Conservation (phyloP, 1,284 basidiomycete genomes). For the Anthracocystis panici-leucophaei region DNA sequence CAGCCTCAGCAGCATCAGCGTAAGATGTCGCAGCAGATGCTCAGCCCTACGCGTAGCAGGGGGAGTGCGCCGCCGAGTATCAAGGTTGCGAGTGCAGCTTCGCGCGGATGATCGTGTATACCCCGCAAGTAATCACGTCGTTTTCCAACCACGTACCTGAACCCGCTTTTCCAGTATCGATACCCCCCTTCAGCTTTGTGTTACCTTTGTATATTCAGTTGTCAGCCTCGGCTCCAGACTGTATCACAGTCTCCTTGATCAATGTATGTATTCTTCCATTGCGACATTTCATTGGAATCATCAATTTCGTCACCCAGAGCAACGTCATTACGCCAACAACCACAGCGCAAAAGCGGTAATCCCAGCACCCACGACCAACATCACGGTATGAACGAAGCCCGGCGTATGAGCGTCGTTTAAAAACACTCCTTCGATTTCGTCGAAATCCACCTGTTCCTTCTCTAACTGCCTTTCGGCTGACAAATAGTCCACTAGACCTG, state of each 20-base stretch:
- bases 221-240: background rate
- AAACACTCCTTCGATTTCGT: conserved; percentile 46
- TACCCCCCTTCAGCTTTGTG: background rate
- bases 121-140: background rate
- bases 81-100: conserved; percentile 17
- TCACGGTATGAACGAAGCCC: conserved; percentile 25
- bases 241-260: background rate
- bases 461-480: conserved; percentile 31
- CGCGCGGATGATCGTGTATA: background rate
- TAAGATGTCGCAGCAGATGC: conserved; percentile 25
- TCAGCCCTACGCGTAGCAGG: conserved; percentile 23
- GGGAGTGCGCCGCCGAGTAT: conserved; percentile 12
- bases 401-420: conserved; percentile 40
- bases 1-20: conserved; percentile 43
- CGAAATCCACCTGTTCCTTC: conserved; percentile 46
- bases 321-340: conserved; percentile 18
- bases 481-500: conserved; percentile 32
- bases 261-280: background rate
- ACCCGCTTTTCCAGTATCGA: background rate
- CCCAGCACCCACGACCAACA: conserved; percentile 33
- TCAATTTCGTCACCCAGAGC: background rate
- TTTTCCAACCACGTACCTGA: no score
- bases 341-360: conserved; percentile 31
- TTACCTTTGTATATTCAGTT: no score
- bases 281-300: background rate